These are phyloP conservation scores for Firmiana major DNA, from an alignment of 345 rosid genomes.

Conservation along the genomic window DNA sequence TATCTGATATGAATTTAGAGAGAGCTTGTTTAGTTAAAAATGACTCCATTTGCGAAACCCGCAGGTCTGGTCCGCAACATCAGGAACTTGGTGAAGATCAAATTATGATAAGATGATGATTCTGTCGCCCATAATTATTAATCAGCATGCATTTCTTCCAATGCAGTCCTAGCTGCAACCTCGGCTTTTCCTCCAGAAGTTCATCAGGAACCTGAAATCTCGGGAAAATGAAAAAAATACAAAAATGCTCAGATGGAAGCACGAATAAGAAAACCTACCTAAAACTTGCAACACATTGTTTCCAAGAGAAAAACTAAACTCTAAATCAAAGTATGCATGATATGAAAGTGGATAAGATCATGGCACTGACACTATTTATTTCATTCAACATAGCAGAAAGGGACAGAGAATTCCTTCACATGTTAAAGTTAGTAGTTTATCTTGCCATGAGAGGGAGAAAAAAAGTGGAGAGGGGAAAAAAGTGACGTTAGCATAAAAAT, in stretches of 20 bases:
- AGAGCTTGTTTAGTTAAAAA: slow-evolving; percentile 3
- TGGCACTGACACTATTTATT: not conserved
- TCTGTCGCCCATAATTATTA: slow-evolving; percentile 12
- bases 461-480: not conserved
- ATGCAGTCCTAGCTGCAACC: slow-evolving; percentile 75
- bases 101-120: not conserved
- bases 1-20: not conserved
- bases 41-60: not conserved
- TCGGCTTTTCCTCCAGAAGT: slow-evolving; percentile 87
- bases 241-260: not conserved
- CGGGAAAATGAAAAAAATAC: not conserved
- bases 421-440: not conserved
- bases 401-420: not conserved
- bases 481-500: not conserved
- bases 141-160: slow-evolving; percentile 99
- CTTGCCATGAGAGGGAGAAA: not conserved
- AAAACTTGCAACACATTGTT: not conserved
- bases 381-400: not conserved
- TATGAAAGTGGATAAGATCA: not conserved
- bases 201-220: slow-evolving; percentile 71
- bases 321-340: not conserved
- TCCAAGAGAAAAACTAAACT: not conserved
- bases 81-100: not conserved
- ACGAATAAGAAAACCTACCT: not conserved
- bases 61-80: not conserved